Conservation (phyloP, 2,329 filamentous ascomycete species). For the Hymenoscyphus linearis region DNA sequence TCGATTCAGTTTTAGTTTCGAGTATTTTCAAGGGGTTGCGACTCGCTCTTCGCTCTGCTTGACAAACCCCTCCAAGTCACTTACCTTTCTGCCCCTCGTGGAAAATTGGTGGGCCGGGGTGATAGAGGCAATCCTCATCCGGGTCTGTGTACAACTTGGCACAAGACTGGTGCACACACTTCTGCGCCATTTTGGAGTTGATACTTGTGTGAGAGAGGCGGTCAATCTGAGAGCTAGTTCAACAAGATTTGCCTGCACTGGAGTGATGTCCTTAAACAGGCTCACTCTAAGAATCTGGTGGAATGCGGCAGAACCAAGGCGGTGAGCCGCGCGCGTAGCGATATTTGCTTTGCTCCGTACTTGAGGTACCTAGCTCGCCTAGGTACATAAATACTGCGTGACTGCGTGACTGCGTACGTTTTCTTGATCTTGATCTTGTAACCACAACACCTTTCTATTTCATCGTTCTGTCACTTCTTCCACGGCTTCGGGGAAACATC, state of each 20-base stretch:
- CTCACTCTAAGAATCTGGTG: background rate
- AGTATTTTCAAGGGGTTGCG: background rate
- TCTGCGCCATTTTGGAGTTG: conserved; percentile 47
- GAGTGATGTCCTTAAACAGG: background rate
- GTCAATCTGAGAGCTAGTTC: background rate
- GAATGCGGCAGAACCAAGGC: no score
- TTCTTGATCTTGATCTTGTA: background rate
- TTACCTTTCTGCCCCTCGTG: conserved; percentile 98
- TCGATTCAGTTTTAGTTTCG: conserved; percentile 13
- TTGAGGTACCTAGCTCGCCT: background rate
- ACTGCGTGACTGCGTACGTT: no score
- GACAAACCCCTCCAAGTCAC: conserved; percentile 9
- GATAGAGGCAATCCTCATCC: conserved; percentile 82
- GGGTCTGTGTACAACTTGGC: conserved; percentile 80
- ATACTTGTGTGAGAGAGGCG: background rate
- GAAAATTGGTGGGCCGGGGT: conserved; percentile 89
- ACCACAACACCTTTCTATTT: background rate
- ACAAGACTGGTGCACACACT: conserved; percentile 96
- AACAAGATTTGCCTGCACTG: background rate
- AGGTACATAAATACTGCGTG: no score
- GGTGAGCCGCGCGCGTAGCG: no score
- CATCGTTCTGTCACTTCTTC: background rate
- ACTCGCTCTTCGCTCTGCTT: background rate
- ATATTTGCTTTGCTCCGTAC: background rate
- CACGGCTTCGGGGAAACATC: no score